Evolutionary conservation across 2,329 filamentous ascomycete species (phyloP).

Genomic region (Lachnellula hyalina): DNA sequence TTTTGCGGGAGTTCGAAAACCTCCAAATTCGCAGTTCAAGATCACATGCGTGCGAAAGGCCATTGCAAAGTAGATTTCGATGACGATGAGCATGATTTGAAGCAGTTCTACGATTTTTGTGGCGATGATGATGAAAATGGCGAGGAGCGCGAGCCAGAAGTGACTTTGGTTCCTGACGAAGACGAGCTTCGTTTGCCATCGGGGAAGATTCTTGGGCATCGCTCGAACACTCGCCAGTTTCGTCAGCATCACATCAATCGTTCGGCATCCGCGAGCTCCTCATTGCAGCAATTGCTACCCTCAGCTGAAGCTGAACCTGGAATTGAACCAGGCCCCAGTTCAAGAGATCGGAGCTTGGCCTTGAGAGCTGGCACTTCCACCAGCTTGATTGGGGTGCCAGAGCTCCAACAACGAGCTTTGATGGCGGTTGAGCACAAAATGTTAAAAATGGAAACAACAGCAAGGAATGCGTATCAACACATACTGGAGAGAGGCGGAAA

Average conservation of each 20-base stretch:
- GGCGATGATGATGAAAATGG: slow-evolving; percentile 4
- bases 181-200: slow-evolving; percentile 33
- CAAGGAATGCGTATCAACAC: slow-evolving; percentile 19
- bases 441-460: slow-evolving; percentile 18
- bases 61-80: slow-evolving; percentile 42
- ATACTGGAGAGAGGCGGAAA: slow-evolving; percentile 23
- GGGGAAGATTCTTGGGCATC: slow-evolving; percentile 33
- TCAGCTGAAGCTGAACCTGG: no score
- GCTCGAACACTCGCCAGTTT: slow-evolving; percentile 13
- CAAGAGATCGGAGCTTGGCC: slow-evolving; percentile 2
- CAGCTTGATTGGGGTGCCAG: slow-evolving; percentile 21
- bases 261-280: neutral
- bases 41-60: slow-evolving; percentile 46
- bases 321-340: no score
- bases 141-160: slow-evolving; percentile 1
- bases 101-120: slow-evolving; percentile 38
- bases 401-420: slow-evolving; percentile 22
- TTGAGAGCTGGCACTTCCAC: slow-evolving; percentile 15
- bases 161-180: slow-evolving; percentile 19
- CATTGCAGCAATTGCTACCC: neutral
- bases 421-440: slow-evolving; percentile 22
- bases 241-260: slow-evolving; percentile 3
- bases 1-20: slow-evolving; percentile 41
- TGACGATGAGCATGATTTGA: slow-evolving; percentile 33
- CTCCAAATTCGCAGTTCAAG: slow-evolving; percentile 41